These are phyloP conservation scores for Panicum miliaceum DNA, from an alignment of 176 grass and related monocot species.

Conservation along the genomic window DNA sequence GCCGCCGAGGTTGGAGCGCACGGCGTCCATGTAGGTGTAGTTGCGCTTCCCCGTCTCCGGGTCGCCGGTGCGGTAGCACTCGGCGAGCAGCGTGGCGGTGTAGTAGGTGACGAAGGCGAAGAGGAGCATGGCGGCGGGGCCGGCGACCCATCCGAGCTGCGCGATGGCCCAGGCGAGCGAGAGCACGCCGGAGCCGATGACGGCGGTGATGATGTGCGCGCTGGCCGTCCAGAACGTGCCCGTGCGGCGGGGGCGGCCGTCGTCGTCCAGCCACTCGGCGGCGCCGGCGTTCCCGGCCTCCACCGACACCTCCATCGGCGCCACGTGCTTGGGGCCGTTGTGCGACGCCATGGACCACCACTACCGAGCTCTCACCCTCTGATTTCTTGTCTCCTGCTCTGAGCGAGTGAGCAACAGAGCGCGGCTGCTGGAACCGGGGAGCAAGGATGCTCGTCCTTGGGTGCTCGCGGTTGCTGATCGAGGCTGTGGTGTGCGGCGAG, in stretches of 20 bases:
- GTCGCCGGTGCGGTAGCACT: constrained; percentile 67
- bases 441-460: not conserved
- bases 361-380: no score
- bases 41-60: constrained; percentile 43
- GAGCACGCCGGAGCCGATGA: constrained; percentile 67
- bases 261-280: constrained; percentile 46
- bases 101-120: constrained; percentile 61
- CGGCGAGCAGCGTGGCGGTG: constrained; percentile 58
- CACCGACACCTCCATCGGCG: constrained; percentile 43
- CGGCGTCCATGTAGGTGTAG: constrained; percentile 72
- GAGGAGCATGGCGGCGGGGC: constrained; percentile 55
- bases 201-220: constrained; percentile 64
- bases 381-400: not conserved
- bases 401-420: not conserved
- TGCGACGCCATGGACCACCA: not conserved
- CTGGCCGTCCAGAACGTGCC: constrained; percentile 61
- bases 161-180: constrained; percentile 63
- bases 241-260: constrained; percentile 20
- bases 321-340: not conserved
- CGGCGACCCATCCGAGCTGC: constrained; percentile 65
- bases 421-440: not conserved
- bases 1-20: constrained; percentile 60
- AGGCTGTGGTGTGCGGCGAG: not conserved
- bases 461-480: not conserved
- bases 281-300: constrained; percentile 39